These are phyloP conservation scores for Acer negundo DNA, from an alignment of 345 rosid species.

Conservation along the genomic window DNA sequence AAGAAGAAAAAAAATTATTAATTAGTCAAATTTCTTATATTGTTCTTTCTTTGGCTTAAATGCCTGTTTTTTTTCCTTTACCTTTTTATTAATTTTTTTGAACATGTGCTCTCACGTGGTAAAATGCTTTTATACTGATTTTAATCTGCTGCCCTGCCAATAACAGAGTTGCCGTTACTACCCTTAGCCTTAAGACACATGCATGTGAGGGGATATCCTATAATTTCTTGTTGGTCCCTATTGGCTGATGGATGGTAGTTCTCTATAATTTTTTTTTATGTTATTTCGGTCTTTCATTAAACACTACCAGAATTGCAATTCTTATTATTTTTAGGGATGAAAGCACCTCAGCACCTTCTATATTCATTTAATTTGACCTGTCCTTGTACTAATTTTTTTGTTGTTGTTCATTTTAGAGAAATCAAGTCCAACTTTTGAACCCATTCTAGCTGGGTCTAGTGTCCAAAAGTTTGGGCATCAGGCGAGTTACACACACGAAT, in stretches of 20 bases:
- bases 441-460: background rate
- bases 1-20: too few species aligned
- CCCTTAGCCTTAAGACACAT: background rate
- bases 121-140: background rate
- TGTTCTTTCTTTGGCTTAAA: background rate
- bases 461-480: background rate
- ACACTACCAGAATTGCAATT: background rate
- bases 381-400: background rate
- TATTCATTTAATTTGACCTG: background rate
- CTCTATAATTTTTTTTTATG: background rate
- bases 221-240: background rate
- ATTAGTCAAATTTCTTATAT: background rate
- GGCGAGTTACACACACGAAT: background rate
- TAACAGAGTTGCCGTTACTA: background rate
- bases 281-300: background rate
- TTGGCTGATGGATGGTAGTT: background rate
- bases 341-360: background rate
- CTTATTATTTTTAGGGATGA: background rate
- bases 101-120: background rate
- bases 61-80: background rate
- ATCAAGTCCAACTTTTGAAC: conserved; percentile 1
- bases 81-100: too few species aligned
- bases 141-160: background rate
- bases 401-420: background rate
- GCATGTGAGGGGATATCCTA: background rate